Base-by-base conservation (phyloP, 768 basidiomycete species). In the Leccinum variicolor region DNA sequence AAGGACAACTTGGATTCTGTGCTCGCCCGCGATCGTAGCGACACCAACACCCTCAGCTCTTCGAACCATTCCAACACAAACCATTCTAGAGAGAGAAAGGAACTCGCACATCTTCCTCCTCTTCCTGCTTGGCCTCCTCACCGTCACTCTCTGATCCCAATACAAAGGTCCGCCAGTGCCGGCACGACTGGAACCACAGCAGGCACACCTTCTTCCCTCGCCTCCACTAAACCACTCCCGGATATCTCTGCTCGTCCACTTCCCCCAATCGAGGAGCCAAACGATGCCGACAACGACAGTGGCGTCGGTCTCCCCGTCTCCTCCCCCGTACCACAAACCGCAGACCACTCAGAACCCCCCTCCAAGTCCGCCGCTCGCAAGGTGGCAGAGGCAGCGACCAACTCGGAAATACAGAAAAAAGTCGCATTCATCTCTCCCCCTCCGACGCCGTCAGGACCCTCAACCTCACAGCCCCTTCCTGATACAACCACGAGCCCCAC, bases 401-500 rank as follows among this genome's bases (percentile, higher is more conserved):
- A 34, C 49, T 71, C 71, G 60, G 87, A 88, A 62, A 77, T 82
- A 31, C 83, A 82, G 67, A 94, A 94, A 79, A 92, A 92, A 75
- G 92, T 94, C 47, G 92, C 90, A 26, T 94, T 94, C 74, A 80
- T 89, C 65, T 90, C 90, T 28, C 90, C 90, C 50, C 84, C 88
- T 14, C 88, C 87, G 28, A 88, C 89, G 0, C 85, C 87, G 51
- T 72, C 77, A 39, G 80, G 75, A 59, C 76, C 80, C 58, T 68
- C 69, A 53, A 58, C 69, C 60, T 82, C 86, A 71, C 80, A 78
- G 66, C 70, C 78, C 52, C 74, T 84, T 54, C 80, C 82, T 49
- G 79, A 82, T 62, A 72, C 80, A 59, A 73, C 79, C 53, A 62
- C 71, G 61, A 62, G 63, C 69, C 62, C 68, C 70, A 60, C 64